phyloP scores from a whole-genome alignment of 441 rosid species.

The Croton laevigatus region DNA sequence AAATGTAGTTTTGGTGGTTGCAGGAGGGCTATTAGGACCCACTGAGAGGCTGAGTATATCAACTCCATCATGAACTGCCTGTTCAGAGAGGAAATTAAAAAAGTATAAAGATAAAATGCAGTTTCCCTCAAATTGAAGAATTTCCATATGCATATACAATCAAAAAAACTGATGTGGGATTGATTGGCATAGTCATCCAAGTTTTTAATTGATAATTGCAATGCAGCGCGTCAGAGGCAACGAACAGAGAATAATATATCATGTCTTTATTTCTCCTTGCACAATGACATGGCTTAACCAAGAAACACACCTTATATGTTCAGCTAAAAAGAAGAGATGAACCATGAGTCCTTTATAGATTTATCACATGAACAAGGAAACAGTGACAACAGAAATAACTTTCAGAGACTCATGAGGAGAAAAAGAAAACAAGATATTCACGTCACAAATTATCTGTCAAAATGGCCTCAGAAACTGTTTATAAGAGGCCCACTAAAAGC shows the following conservation, averaged over 20 bases:
- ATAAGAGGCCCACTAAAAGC: background rate
- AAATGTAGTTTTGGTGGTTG: slow-evolving; percentile 81
- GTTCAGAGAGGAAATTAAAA: slow-evolving; percentile 26
- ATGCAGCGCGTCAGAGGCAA: background rate
- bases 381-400: background rate
- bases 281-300: background rate
- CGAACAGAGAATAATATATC: background rate
- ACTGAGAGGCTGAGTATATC: slow-evolving; percentile 98
- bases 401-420: background rate
- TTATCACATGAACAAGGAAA: background rate
- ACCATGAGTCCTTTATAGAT: slow-evolving; percentile 1
- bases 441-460: background rate
- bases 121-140: slow-evolving; percentile 8
- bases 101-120: background rate
- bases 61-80: slow-evolving; percentile 99
- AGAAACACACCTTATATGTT: background rate
- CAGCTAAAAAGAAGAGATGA: background rate
- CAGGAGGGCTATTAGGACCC: slow-evolving; percentile 96
- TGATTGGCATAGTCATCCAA: background rate
- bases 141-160: slow-evolving; percentile 6
- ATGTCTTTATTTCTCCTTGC: background rate
- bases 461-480: background rate
- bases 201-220: background rate
- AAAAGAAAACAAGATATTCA: background rate
- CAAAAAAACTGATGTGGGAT: slow-evolving; percentile 9